Evolutionary conservation across 345 rosid species (phyloP).

Genomic region (Erysimum cheiranthoides): DNA sequence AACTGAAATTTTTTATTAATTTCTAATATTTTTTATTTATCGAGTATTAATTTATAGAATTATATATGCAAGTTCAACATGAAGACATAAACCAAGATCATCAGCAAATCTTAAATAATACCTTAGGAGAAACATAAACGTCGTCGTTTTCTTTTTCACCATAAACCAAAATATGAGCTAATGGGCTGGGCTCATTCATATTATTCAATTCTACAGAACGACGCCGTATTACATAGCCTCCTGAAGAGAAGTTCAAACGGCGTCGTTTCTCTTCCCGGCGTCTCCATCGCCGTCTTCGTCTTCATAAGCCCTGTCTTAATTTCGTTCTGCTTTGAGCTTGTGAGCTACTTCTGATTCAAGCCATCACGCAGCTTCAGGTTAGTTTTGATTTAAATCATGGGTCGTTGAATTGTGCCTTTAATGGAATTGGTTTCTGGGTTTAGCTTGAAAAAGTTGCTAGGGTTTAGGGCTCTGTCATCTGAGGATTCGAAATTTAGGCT

Average conservation of each 20-base stretch:
- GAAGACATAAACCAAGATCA: not conserved
- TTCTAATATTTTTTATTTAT: too few species aligned
- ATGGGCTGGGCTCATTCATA: not conserved
- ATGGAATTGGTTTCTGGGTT: conserved; percentile 3
- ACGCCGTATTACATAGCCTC: not conserved
- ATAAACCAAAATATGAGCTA: not conserved
- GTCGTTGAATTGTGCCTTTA: not conserved
- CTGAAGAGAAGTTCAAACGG: not conserved
- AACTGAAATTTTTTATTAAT: too few species aligned
- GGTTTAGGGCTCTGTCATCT: not conserved
- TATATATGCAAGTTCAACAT: too few species aligned
- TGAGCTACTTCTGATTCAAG: conserved; percentile 2
- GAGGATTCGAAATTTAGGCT: not conserved
- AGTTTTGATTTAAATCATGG: not conserved
- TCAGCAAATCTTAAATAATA: not conserved
- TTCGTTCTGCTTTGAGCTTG: not conserved
- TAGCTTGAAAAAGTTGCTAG: not conserved
- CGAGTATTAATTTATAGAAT: too few species aligned
- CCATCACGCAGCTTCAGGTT: conserved; percentile 14
- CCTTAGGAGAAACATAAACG: not conserved
- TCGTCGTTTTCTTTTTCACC: not conserved
- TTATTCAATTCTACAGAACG: not conserved
- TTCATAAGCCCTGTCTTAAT: not conserved
- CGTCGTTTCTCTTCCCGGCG: not conserved
- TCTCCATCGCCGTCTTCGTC: not conserved